Conservation (phyloP, 2,329 filamentous ascomycete genomes). For the Fusarium udum region DNA sequence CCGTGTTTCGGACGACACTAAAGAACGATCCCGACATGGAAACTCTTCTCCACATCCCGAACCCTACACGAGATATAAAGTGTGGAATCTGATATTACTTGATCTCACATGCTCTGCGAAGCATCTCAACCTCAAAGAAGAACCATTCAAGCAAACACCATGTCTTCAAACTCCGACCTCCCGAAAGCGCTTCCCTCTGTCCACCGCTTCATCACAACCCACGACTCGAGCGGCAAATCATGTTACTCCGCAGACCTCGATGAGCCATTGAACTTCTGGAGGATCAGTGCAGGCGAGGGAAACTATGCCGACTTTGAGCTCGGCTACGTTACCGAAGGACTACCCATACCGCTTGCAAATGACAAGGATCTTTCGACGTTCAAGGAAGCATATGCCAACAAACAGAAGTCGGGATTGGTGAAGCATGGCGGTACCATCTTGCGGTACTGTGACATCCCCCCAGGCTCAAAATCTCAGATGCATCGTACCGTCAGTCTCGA, state of each 20-base stretch:
- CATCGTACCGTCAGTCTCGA: constrained; percentile 23
- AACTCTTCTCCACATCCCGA: not conserved
- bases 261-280: not conserved
- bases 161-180: not conserved
- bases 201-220: not conserved
- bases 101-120: fast-evolving
- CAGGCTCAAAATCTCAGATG: constrained; percentile 1
- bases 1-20: not conserved
- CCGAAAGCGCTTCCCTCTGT: not conserved
- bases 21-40: not conserved
- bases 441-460: constrained; percentile 6
- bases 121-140: not conserved
- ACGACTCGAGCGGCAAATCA: not conserved
- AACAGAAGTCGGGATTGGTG: not conserved
- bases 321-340: not conserved
- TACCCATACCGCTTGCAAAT: not conserved
- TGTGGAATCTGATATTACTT: not conserved
- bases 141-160: not conserved
- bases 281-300: not conserved
- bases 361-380: not conserved
- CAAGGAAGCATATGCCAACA: not conserved
- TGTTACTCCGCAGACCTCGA: not conserved
- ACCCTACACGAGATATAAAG: not conserved
- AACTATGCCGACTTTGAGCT: not conserved
- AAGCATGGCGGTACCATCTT: constrained; percentile 2